Evolutionary conservation across 441 rosid genomes (phyloP).

Genomic region (Codiaeum variegatum): DNA sequence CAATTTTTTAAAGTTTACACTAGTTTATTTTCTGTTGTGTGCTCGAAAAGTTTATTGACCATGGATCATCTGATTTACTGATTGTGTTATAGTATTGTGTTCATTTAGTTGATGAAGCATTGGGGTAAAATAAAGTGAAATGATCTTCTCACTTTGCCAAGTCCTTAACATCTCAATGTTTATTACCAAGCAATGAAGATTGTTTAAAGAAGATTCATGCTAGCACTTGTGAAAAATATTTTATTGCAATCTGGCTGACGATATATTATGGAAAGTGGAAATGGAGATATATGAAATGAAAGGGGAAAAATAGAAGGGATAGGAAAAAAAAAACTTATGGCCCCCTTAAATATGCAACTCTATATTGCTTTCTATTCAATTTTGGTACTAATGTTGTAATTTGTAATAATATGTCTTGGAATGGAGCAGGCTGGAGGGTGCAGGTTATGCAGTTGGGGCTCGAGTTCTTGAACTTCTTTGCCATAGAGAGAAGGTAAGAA

Average conservation of each 20-base stretch:
- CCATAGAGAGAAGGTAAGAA: conserved; percentile 74
- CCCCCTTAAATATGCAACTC: background rate
- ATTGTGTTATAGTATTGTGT: background rate
- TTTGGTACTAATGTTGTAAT: background rate
- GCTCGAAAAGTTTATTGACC: background rate
- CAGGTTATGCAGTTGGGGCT: conserved; percentile 89
- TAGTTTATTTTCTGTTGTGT: background rate
- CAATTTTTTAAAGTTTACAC: background rate
- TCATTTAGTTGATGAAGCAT: background rate
- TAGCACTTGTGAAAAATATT: background rate
- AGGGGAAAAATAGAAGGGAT: background rate
- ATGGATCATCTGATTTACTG: background rate
- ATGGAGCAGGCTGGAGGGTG: conserved; percentile 80
- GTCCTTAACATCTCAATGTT: background rate
- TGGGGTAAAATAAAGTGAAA: background rate
- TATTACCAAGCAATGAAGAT: background rate
- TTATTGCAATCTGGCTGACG: background rate
- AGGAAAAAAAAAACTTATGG: background rate
- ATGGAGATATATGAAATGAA: conserved; percentile 1
- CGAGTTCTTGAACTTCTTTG: conserved; percentile 91
- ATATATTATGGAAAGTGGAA: background rate
- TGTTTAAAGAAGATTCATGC: background rate
- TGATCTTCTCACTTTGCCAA: background rate
- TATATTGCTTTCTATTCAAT: background rate
- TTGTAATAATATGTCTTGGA: conserved; percentile 17